Percentiles rank a stretch among this genome's conserved stretches.
Evolutionary conservation across 768 basidiomycete species (phyloP).

Genomic region (Grammothele lineata): DNA sequence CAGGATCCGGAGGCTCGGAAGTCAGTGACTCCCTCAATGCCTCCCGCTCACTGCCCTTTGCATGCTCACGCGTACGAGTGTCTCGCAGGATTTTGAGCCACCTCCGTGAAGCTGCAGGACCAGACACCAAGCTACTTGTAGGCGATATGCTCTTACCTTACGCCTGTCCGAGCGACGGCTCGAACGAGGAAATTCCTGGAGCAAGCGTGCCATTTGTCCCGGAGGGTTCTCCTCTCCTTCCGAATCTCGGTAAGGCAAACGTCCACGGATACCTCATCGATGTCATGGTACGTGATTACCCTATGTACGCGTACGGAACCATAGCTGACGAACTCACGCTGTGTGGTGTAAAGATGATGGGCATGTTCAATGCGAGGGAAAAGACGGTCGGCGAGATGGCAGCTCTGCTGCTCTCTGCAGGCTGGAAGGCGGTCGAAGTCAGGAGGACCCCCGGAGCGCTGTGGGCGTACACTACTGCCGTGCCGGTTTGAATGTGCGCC

Average conservation of each 20-base stretch:
- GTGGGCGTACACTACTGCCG: slow-evolving; percentile 68
- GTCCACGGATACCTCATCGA: slow-evolving; percentile 30
- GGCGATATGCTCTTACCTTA: slow-evolving; percentile 12
- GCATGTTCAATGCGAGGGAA: slow-evolving; percentile 62
- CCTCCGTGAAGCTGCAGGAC: slow-evolving; percentile 9
- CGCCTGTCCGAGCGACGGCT: slow-evolving; percentile 4
- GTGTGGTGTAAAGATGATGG: slow-evolving; percentile 55
- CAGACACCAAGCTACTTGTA: slow-evolving; percentile 12
- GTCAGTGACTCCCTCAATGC: background rate
- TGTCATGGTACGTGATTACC: slow-evolving; percentile 9
- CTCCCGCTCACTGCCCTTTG: accelerated
- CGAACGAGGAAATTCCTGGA: background rate
- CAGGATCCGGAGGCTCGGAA: slow-evolving; percentile 6
- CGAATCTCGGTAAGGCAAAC: slow-evolving; percentile 30
- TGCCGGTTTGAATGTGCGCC: slow-evolving; percentile 36
- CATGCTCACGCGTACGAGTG: slow-evolving; percentile 62
- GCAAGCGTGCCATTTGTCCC: background rate
- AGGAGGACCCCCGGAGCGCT: slow-evolving; percentile 57
- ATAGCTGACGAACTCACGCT: background rate
- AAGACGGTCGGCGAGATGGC: slow-evolving; percentile 61
- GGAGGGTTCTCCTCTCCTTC: slow-evolving; percentile 3
- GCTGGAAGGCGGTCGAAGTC: slow-evolving; percentile 62
- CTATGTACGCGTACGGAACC: slow-evolving; percentile 33
- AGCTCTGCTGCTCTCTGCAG: slow-evolving; percentile 50
- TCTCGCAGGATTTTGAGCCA: slow-evolving; percentile 7